Evolutionary conservation across 1,284 basidiomycete genomes (phyloP).

Genomic region (Megacollybia platyphylla): DNA sequence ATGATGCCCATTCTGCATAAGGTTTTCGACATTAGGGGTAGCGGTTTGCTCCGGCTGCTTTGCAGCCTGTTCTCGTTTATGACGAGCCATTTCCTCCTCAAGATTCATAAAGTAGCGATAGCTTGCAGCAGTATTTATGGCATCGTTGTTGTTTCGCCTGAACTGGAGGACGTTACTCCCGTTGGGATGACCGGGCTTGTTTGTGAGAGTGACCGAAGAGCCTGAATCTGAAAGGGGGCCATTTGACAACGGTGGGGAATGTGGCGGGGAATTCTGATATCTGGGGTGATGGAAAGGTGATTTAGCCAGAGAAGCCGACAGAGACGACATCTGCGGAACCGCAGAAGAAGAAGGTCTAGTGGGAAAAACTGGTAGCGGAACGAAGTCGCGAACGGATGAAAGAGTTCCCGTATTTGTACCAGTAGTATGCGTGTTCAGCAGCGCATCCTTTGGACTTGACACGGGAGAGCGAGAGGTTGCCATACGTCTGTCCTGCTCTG

Average conservation of each 20-base stretch:
- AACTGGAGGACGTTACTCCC: slow-evolving; percentile 28
- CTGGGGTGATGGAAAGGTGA: slow-evolving; percentile 45
- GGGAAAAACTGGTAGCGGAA: slow-evolving; percentile 27
- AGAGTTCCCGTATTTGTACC: slow-evolving; percentile 13
- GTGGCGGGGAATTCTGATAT: slow-evolving; percentile 9
- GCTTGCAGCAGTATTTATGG: slow-evolving; percentile 53
- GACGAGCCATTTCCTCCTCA: slow-evolving; percentile 42
- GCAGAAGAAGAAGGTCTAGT: slow-evolving; percentile 21
- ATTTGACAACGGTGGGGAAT: slow-evolving; percentile 18
- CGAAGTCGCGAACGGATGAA: slow-evolving; percentile 36
- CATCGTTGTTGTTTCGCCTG: slow-evolving; percentile 45
- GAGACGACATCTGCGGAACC: slow-evolving; percentile 36
- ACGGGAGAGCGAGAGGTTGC: slow-evolving; percentile 2
- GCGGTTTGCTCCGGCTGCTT: slow-evolving; percentile 8
- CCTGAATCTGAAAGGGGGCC: slow-evolving; percentile 14
- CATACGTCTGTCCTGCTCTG: slow-evolving; percentile 26
- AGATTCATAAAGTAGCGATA: slow-evolving; percentile 49
- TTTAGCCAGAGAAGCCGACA: slow-evolving; percentile 57
- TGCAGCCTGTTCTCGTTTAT: slow-evolving; percentile 12
- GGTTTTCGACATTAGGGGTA: slow-evolving; percentile 8
- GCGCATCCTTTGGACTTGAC: slow-evolving; percentile 4
- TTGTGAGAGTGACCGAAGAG: slow-evolving; percentile 19
- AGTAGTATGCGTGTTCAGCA: slow-evolving; percentile 3
- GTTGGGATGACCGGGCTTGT: slow-evolving; percentile 15
- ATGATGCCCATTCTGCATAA: slow-evolving; percentile 12